Conservation (phyloP, 2,329 filamentous ascomycete species). For the Seiridium cupressi region DNA sequence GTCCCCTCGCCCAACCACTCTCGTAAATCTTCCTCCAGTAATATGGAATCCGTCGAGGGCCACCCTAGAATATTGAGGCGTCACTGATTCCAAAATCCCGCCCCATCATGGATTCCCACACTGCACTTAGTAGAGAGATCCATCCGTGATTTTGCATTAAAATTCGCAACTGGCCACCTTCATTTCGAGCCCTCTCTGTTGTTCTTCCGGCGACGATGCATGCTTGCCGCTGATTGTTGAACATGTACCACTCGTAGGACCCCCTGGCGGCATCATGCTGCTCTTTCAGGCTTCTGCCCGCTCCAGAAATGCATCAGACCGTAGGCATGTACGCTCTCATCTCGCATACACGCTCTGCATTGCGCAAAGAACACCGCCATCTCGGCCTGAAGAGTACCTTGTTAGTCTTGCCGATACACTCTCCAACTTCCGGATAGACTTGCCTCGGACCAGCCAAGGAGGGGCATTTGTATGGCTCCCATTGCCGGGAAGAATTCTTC, state of each 20-base stretch:
- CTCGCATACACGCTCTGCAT: slow-evolving; percentile 24
- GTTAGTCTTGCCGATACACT: not conserved
- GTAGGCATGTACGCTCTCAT: slow-evolving; percentile 26
- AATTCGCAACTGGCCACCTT: too few species aligned
- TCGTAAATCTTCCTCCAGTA: too few species aligned
- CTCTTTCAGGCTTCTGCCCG: slow-evolving; percentile 33
- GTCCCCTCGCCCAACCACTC: not conserved
- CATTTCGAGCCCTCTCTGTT: too few species aligned
- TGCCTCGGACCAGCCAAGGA: slow-evolving; percentile 32
- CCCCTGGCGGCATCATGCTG: not conserved
- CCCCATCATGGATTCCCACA: too few species aligned
- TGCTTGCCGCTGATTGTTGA: too few species aligned
- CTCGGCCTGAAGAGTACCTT: slow-evolving; percentile 11
- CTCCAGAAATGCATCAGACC: slow-evolving; percentile 42
- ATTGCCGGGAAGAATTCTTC: slow-evolving; percentile 40
- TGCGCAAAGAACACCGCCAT: slow-evolving; percentile 25
- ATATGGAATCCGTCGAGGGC: too few species aligned
- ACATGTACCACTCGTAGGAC: too few species aligned
- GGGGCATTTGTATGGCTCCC: slow-evolving; percentile 36
- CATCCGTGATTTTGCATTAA: too few species aligned
- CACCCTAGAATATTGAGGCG: too few species aligned
- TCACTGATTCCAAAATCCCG: too few species aligned
- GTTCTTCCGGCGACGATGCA: too few species aligned
- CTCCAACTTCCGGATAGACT: not conserved
- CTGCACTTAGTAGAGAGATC: too few species aligned